Evolutionary conservation across 2,329 filamentous ascomycete species (phyloP), one percentile per base, ranked within the genome.

Genomic region (Pseudogymnoascus sp.): DNA sequence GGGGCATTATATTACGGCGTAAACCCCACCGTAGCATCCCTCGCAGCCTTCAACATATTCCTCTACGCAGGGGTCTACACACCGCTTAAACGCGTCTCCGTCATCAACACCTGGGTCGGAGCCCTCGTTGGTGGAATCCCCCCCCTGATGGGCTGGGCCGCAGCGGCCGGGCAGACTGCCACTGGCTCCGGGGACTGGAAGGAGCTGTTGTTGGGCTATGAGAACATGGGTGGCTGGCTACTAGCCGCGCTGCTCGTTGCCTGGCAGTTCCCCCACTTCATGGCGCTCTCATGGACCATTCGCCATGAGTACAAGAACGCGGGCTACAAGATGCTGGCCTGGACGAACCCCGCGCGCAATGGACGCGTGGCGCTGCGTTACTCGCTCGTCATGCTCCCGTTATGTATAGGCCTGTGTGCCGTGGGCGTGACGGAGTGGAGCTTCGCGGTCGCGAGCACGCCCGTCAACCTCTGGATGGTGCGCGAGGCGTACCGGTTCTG

Each of bases 231-330:
- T 4, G 95, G 93, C 3, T 99, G 95, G 95, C 79, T 98, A 0
- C 80, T 97, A 13, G 93, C 91, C 0, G 86, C 83, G 0, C 78
- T 98, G 6, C 80, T 99, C 4, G 96, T 96, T 69, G 89, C 92
- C 11, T 99, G 95, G 95, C 93, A 99, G 74, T 98, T 99, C 73
- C 92, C 95, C 2, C 95, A 99, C 77, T 99, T 99, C 79, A 98
- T 97, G 83, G 89, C 93, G 0, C 81, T 99, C 21, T 93, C 90
- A 57, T 96, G 93, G 85, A 81, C 85, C 3, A 96, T 98, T 66
- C 83, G 92, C 19, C 88, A 96, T 7, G 95, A 99, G 75, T 99
- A 99, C 80, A 88, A 87, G 68, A 80, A 79, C 10, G 86, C 84
- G 0, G 86, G 85, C 7, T 82, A 88, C 72, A 81, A 82, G 67